Conservation (phyloP, 805 yeast species). For the Candida glaebosa region DNA sequence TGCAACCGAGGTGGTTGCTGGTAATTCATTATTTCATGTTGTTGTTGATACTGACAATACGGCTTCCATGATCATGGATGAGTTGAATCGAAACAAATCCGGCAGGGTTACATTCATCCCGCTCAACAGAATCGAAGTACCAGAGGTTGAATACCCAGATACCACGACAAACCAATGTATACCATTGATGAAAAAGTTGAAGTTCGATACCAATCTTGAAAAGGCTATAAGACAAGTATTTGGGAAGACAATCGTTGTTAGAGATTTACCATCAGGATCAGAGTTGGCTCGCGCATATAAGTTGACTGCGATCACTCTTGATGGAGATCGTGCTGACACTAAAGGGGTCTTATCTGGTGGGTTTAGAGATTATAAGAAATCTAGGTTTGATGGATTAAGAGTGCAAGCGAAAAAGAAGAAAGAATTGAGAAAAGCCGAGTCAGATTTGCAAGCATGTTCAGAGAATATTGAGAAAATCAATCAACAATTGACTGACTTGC, state of each 20-base stretch:
- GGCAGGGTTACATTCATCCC: constrained; percentile 95
- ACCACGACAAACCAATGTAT: constrained; percentile 56
- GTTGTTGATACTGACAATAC: constrained; percentile 87
- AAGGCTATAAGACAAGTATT: constrained; percentile 77
- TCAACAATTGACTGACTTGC: constrained; percentile 46
- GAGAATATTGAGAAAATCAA: constrained; percentile 43
- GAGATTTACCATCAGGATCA: constrained; percentile 63
- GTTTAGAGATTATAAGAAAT: constrained; percentile 61
- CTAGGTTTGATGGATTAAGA: constrained; percentile 69
- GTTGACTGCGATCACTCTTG: constrained; percentile 78
- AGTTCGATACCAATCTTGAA: constrained; percentile 50
- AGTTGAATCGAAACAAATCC: constrained; percentile 60
- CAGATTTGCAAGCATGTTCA: constrained; percentile 36
- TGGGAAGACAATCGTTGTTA: constrained; percentile 76
- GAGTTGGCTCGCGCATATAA: constrained; percentile 59
- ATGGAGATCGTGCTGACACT: constrained; percentile 86
- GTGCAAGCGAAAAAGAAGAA: constrained; percentile 49
- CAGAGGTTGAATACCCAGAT: constrained; percentile 52
- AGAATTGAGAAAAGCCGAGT: constrained; percentile 38
- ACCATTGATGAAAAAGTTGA: constrained; percentile 74
- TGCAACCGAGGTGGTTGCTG: constrained; percentile 89
- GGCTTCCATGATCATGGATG: constrained; percentile 76
- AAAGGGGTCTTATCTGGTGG: constrained; percentile 90
- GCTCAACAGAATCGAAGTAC: constrained; percentile 58
- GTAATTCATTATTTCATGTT: constrained; percentile 78